A percentile compares a stretch with the other conserved stretches of the same genome.
These are phyloP conservation scores for Vigna hirtella DNA, from an alignment of 306 rosid genomes.

Conservation along the genomic window DNA sequence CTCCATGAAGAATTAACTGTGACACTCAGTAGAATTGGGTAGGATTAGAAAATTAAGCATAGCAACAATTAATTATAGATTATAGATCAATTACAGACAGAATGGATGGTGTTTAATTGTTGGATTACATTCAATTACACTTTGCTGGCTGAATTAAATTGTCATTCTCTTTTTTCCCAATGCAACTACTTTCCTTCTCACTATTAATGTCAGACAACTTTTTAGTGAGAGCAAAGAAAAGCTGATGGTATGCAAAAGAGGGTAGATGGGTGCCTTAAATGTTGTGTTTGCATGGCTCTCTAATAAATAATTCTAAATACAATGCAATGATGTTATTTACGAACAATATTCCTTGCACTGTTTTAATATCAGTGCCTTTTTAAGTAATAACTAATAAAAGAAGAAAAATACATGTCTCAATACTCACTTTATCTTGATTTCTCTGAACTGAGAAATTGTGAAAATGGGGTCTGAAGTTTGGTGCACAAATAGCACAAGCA, in stretches of 20 bases:
- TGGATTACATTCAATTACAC: slow-evolving; percentile 35
- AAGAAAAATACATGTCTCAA: not conserved
- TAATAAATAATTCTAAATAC: not conserved
- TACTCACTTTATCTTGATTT: not conserved
- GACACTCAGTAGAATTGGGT: slow-evolving; percentile 35
- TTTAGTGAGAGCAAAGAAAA: slow-evolving; percentile 52
- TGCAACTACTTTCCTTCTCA: slow-evolving; percentile 47
- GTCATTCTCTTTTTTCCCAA: slow-evolving; percentile 29
- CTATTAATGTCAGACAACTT: slow-evolving; percentile 52
- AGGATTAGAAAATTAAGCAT: slow-evolving; percentile 19
- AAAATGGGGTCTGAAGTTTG: not conserved
- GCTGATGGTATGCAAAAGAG: slow-evolving; percentile 48
- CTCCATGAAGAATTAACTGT: slow-evolving; percentile 3
- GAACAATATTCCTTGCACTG: not conserved
- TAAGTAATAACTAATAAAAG: not conserved
- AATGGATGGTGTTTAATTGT: slow-evolving; percentile 26
- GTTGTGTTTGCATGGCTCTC: slow-evolving; percentile 44
- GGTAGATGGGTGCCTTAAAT: slow-evolving; percentile 62
- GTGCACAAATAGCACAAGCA: not conserved
- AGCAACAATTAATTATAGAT: not conserved
- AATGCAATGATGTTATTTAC: slow-evolving; percentile 20
- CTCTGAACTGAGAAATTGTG: not conserved
- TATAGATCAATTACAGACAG: slow-evolving; percentile 28
- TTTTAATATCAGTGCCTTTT: not conserved
- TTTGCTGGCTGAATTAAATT: slow-evolving; percentile 26